Base-by-base conservation (phyloP, 2,329 filamentous ascomycete genomes). In the Trichoderma asperellum region DNA sequence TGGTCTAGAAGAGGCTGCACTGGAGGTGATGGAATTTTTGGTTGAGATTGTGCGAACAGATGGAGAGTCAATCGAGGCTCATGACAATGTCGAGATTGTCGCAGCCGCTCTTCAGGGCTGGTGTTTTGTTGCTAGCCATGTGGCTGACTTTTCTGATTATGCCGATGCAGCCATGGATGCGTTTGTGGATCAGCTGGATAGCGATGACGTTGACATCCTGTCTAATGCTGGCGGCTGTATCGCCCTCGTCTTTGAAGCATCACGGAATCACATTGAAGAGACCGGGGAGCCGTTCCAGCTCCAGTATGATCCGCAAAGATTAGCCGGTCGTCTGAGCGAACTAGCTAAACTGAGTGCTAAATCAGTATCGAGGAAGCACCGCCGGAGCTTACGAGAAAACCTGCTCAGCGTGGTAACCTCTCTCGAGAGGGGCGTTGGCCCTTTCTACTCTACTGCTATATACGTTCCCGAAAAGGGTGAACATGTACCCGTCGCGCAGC, bases 131-230 rank as follows among this genome's bases (percentile, higher is more conserved):
- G 92, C 91, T 5, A 94, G 91, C 4, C 88, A 92, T 70, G 82
- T 95, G 7, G 90, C 94, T 4, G 92, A 95, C 74, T 84, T 94
- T 55, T 88, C 92, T 73, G 86, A 87, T 18, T 85, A 89, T 70
- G 92, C 91, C 37, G 89, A 93, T 72, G 81, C 88, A 34, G 91
- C 92, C 18, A 87, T 96, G 74, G 91, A 96, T 65, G 89, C 91
- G 2, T 93, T 97, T 74, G 89, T 92, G 53, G 93, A 97, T 59
- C 94, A 97, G 79, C 89, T 97, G 21, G 89, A 94, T 70, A 93
- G 91, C 77, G 85, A 85, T 37, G 89, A 93, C 70, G 83, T 89
- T 0, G 83, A 86, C 10, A 92, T 97, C 0, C 92, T 96, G 75
- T 88, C 93, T 57, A 88, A 91, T 4, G 91, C 93, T 0, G 93